phyloP scores from a whole-genome alignment of 805 yeast species.

The Spathaspora passalidarum region DNA sequence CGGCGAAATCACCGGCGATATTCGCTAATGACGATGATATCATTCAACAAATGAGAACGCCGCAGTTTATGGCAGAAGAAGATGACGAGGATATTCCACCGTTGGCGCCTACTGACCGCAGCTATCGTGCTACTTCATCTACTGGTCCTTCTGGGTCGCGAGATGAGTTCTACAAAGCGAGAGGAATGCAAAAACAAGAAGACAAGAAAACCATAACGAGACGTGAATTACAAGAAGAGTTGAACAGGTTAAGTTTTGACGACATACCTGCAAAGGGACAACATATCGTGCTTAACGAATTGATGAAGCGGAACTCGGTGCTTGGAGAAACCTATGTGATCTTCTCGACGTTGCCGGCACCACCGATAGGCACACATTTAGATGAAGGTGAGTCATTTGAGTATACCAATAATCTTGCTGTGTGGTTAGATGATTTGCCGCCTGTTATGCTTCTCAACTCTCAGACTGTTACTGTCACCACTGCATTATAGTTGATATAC shows the following conservation, averaged over 20 bases:
- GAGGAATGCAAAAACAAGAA: not conserved
- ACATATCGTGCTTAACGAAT: conserved; percentile 80
- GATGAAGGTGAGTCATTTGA: conserved; percentile 66
- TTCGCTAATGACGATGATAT: conserved; percentile 35
- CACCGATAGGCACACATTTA: conserved; percentile 76
- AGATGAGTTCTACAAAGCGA: conserved; percentile 9
- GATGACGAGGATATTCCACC: conserved; percentile 17
- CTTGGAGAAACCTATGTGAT: conserved; percentile 59
- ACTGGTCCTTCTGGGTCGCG: conserved; percentile 8
- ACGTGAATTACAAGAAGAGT: conserved; percentile 36
- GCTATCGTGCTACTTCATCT: not conserved
- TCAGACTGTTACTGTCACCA: conserved; percentile 93
- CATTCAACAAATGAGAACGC: conserved; percentile 32
- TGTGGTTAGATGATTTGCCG: conserved; percentile 81
- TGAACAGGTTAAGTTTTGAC: conserved; percentile 55
- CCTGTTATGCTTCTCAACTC: conserved; percentile 83
- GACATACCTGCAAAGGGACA: conserved; percentile 92
- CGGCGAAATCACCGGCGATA: conserved; percentile 27
- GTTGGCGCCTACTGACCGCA: conserved; percentile 9
- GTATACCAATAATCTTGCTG: conserved; percentile 70
- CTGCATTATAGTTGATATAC: conserved; percentile 63
- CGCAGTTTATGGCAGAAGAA: conserved; percentile 28
- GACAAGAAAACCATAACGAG: conserved; percentile 19
- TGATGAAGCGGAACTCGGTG: conserved; percentile 66
- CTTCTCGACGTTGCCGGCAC: conserved; percentile 89